Percentiles rank a stretch among this genome's conserved stretches.
phyloP scores from a whole-genome alignment of 2,329 filamentous ascomycete genomes.

The Aphanocladium album region DNA sequence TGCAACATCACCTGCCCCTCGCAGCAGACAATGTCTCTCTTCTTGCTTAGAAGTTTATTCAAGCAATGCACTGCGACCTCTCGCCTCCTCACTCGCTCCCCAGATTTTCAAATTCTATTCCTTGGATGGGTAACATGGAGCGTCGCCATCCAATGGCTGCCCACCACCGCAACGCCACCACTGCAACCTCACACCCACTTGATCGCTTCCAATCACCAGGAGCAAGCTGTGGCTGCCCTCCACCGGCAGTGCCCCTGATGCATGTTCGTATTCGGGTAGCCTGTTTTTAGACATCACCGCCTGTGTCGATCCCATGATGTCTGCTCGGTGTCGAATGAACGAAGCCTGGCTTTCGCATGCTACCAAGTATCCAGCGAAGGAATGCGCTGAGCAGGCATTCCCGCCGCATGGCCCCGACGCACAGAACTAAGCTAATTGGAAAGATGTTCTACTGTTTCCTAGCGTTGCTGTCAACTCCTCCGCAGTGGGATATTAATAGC shows the following conservation, averaged over 20 bases:
- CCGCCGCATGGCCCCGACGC: neutral
- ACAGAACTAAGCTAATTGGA: neutral
- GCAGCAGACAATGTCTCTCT: neutral
- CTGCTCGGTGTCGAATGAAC: neutral
- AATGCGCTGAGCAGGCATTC: neutral
- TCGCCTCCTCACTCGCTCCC: neutral
- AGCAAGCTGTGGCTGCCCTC: neutral
- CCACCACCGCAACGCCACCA: neutral
- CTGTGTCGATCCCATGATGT: neutral
- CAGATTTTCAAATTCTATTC: neutral
- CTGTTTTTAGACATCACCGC: neutral
- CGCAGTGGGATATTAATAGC: neutral
- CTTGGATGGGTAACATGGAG: neutral
- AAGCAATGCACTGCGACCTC: too few relatives aligned
- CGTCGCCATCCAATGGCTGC: neutral
- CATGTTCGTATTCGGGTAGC: neutral
- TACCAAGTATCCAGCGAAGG: neutral
- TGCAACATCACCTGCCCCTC: neutral
- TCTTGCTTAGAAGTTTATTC: too few relatives aligned
- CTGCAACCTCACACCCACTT: constrained; percentile 1
- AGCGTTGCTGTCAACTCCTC: neutral
- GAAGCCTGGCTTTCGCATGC: neutral
- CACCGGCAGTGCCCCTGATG: constrained; percentile 1
- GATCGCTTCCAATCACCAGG: neutral
- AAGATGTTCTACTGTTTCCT: neutral